Percentiles rank a stretch among this genome's conserved stretches.
Conservation (phyloP, 805 yeast genomes). For the Wickerhamiella azyma region DNA sequence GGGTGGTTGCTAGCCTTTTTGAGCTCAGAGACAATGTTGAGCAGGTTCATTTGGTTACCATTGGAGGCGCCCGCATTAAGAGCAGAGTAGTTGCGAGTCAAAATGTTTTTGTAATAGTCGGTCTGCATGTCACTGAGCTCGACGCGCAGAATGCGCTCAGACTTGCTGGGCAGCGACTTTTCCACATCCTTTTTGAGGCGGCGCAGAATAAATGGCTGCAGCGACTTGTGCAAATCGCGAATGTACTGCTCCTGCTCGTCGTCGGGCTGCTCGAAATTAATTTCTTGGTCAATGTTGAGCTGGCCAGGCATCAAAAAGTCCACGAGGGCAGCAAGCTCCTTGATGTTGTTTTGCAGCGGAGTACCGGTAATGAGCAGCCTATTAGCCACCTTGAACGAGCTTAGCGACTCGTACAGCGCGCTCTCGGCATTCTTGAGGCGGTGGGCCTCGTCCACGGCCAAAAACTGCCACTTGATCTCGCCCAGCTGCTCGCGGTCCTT, state of each 20-base stretch:
- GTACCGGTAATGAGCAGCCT: conserved; percentile 92
- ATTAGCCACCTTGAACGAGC: conserved; percentile 69
- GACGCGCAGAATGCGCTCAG: conserved; percentile 88
- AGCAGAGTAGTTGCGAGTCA: conserved; percentile 85
- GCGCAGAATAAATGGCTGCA: conserved; percentile 86
- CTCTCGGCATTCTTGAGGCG: conserved; percentile 88
- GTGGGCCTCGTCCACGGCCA: conserved; percentile 98
- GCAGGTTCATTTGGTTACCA: conserved; percentile 63
- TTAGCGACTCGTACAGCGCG: conserved; percentile 78
- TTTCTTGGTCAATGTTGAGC: conserved; percentile 80
- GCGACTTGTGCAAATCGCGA: conserved; percentile 64
- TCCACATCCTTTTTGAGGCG: conserved; percentile 95
- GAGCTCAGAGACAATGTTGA: conserved; percentile 88
- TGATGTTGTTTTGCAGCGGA: conserved; percentile 89
- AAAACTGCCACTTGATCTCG: conserved; percentile 78
- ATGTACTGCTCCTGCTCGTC: conserved; percentile 80
- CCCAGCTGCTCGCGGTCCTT: conserved; percentile 79
- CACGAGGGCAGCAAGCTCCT: conserved; percentile 88
- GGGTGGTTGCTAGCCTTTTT: conserved; percentile 98
- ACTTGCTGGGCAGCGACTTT: conserved; percentile 87
- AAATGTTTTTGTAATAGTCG: conserved; percentile 82
- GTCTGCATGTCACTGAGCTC: conserved; percentile 93
- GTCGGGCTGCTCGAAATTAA: conserved; percentile 83
- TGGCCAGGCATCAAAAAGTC: conserved; percentile 95
- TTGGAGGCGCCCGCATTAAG: conserved; percentile 72